These are phyloP conservation scores for Colletotrichum theobromicola DNA, from an alignment of 2,329 filamentous ascomycete species.

Conservation along the genomic window DNA sequence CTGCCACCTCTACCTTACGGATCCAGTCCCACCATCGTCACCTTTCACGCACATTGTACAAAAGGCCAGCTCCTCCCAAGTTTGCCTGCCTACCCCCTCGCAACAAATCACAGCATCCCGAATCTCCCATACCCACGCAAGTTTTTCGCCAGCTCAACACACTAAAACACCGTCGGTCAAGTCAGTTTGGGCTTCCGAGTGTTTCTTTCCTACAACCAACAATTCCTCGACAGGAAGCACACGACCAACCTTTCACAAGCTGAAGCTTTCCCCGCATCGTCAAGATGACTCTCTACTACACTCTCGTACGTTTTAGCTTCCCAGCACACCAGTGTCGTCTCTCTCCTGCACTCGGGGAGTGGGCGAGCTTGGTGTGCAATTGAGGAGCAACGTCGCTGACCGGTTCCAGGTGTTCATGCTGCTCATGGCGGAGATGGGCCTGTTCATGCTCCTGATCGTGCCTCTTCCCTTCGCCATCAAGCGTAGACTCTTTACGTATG, in stretches of 20 bases:
- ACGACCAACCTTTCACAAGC: constrained; percentile 5
- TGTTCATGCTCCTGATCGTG: constrained; percentile 81
- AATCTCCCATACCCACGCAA: background rate
- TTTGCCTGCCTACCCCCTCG: background rate
- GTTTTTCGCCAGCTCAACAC: background rate
- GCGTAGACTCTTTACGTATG: constrained; percentile 80
- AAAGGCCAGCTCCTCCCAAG: constrained; percentile 22
- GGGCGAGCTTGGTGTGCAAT: background rate
- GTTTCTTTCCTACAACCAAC: background rate
- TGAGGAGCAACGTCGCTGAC: background rate
- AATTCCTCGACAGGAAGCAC: background rate
- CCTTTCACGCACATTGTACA: constrained; percentile 14
- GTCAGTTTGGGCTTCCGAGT: constrained; percentile 21
- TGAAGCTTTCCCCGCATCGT: constrained; percentile 22
- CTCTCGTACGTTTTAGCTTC: constrained; percentile 44
- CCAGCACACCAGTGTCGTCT: background rate
- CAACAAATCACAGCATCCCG: constrained; percentile 7
- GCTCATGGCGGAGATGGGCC: constrained; percentile 80
- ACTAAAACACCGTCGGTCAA: constrained; percentile 5
- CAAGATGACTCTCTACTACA: constrained; percentile 66
- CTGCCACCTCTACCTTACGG: constrained; percentile 15
- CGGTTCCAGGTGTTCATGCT: constrained; percentile 77
- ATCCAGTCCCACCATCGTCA: constrained; percentile 20
- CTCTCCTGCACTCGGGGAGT: background rate
- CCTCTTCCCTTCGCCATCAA: constrained; percentile 88